These are phyloP conservation scores for Clohesyomyces aquaticus DNA, from an alignment of 495 filamentous ascomycete genomes.

Conservation along the genomic window DNA sequence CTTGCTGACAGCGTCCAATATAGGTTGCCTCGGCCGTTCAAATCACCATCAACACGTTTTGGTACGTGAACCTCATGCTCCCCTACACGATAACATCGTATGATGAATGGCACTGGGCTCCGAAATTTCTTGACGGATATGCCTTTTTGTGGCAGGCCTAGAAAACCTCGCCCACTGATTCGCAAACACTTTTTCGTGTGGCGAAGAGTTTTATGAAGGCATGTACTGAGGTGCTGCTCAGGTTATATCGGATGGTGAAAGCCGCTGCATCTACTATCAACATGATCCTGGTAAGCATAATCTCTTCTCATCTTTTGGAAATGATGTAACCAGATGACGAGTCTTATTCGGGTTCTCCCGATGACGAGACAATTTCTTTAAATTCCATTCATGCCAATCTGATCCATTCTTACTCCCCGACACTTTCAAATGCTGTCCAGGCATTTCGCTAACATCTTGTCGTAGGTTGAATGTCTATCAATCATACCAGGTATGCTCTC, in stretches of 20 bases:
- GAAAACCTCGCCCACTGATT: constrained; percentile 99
- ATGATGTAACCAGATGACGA: constrained; percentile 88
- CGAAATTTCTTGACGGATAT: constrained; percentile 85
- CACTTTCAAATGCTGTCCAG: too few species aligned
- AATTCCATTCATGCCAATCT: constrained; percentile 83
- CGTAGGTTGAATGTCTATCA: too few species aligned
- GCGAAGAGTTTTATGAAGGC: background rate
- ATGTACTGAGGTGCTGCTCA: background rate
- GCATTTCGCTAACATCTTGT: too few species aligned
- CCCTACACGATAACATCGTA: constrained; percentile 40
- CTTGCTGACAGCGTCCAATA: background rate
- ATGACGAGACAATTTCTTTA: constrained; percentile 71
- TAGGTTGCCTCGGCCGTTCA: background rate
- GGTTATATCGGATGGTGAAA: background rate
- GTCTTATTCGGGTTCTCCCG: constrained; percentile 80
- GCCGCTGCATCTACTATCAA: background rate
- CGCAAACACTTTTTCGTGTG: constrained; percentile 20
- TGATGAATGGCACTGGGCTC: constrained; percentile 99
- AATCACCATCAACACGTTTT: too few species aligned
- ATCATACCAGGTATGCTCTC: constrained; percentile 17
- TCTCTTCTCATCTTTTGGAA: constrained; percentile 28
- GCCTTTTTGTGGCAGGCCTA: constrained; percentile 99
- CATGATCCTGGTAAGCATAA: constrained; percentile 9
- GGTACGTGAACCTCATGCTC: constrained; percentile 10
- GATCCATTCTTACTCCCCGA: constrained; percentile 44